Evolutionary conservation across 208 protist species (phyloP).

Genomic region (Crithidia bombi): DNA sequence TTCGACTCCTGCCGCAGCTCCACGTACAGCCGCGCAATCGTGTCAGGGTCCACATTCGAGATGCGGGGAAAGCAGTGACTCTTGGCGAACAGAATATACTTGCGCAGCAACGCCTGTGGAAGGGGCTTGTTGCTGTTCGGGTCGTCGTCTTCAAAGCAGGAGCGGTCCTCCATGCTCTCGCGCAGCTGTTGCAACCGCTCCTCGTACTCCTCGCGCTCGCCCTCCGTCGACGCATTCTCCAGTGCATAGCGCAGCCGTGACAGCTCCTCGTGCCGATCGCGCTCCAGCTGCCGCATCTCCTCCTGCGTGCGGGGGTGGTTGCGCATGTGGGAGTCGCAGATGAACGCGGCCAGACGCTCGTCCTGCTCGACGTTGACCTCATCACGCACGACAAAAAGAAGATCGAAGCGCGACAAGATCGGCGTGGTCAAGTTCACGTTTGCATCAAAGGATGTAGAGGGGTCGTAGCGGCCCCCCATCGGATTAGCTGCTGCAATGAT

Average conservation of each 20-base stretch:
- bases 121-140: constrained; percentile 85
- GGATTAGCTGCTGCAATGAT: constrained; percentile 99
- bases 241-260: constrained; percentile 65
- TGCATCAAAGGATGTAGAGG: constrained; percentile 93
- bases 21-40: constrained; percentile 95
- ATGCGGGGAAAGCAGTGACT: constrained; percentile 93
- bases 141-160: constrained; percentile 81
- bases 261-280: constrained; percentile 60
- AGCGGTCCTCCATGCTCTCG: constrained; percentile 38
- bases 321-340: constrained; percentile 95
- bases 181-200: constrained; percentile 60
- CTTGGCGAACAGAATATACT: constrained; percentile 99
- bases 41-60: constrained; percentile 93
- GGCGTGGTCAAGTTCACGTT: constrained; percentile 99
- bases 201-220: constrained; percentile 66
- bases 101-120: constrained; percentile 95
- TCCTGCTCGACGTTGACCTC: constrained; percentile 96
- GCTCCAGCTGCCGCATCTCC: constrained; percentile 56
- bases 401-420: constrained; percentile 99
- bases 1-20: constrained; percentile 96
- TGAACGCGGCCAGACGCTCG: constrained; percentile 95
- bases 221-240: constrained; percentile 69
- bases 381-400: constrained; percentile 96
- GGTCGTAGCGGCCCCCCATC: constrained; percentile 97
- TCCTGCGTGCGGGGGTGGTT: constrained; percentile 88